Percentiles rank a stretch among this genome's conserved stretches.
Evolutionary conservation across 129 eudicot genomes (phyloP).

Genomic region (Centaurea solstitialis): DNA sequence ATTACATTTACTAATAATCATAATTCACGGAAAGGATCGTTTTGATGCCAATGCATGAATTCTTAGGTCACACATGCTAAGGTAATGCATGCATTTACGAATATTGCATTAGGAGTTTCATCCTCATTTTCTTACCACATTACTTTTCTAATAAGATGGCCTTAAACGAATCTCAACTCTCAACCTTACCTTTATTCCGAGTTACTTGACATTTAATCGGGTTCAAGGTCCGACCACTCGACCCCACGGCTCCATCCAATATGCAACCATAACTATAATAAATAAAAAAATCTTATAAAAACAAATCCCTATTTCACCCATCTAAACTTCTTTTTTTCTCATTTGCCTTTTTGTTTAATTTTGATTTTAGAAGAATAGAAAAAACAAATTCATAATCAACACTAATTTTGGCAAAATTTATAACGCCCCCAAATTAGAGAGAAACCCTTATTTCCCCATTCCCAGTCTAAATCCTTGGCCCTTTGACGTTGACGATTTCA

Average conservation of each 20-base stretch:
- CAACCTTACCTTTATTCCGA: too few relatives aligned
- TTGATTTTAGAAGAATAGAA: not conserved
- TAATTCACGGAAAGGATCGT: too few relatives aligned
- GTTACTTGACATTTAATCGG: not conserved
- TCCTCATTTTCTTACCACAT: not conserved
- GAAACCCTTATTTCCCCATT: not conserved
- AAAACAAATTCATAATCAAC: not conserved
- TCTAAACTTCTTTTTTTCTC: too few relatives aligned
- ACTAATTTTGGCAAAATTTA: not conserved
- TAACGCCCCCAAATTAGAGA: not conserved
- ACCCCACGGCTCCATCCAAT: not conserved
- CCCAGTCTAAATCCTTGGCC: not conserved
- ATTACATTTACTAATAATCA: too few relatives aligned
- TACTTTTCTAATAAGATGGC: not conserved
- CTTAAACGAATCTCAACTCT: too few relatives aligned
- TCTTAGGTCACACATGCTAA: too few relatives aligned
- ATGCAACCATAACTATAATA: too few relatives aligned
- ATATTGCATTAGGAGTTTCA: too few relatives aligned
- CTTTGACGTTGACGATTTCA: not conserved
- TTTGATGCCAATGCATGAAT: too few relatives aligned
- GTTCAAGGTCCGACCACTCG: not conserved
- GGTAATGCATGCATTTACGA: too few relatives aligned
- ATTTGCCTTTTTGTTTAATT: not conserved
- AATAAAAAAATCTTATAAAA: too few relatives aligned
- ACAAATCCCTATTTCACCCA: too few relatives aligned